A percentile compares a stretch with the other conserved stretches of the same genome.
These are phyloP conservation scores for Pneumocystis jirovecii DNA, from an alignment of 1,139 yeast species.

Conservation along the genomic window DNA sequence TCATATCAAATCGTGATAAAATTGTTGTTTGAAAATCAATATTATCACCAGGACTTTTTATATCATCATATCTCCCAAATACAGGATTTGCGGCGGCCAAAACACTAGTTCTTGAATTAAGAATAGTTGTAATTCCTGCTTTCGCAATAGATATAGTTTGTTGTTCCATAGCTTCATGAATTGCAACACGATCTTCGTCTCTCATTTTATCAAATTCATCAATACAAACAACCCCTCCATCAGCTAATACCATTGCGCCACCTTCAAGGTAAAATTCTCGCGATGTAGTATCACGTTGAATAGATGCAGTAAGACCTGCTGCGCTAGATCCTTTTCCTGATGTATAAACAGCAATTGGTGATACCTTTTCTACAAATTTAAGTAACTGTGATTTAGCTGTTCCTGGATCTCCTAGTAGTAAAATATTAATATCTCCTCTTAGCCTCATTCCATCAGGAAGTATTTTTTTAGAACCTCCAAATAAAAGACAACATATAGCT, in stretches of 20 bases:
- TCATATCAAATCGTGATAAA: conserved; percentile 96
- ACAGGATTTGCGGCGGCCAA: conserved; percentile 97
- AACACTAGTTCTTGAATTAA: conserved; percentile 90
- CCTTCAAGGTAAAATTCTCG: conserved; percentile 93
- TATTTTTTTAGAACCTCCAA: conserved; percentile 88
- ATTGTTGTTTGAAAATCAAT: conserved; percentile 95
- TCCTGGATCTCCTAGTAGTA: conserved; percentile 94
- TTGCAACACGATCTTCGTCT: conserved; percentile 97
- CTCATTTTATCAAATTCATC: conserved; percentile 99
- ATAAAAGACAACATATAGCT: conserved; percentile 76
- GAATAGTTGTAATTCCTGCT: conserved; percentile 94
- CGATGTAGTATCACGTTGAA: conserved; percentile 76
- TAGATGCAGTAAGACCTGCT: conserved; percentile 97
- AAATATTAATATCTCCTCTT: conserved; percentile 91
- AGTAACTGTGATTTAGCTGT: conserved; percentile 93
- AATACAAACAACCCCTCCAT: conserved; percentile 97
- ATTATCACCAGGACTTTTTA: conserved; percentile 93
- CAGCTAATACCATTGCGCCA: conserved; percentile 98
- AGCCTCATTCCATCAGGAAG: conserved; percentile 93
- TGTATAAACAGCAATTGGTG: conserved; percentile 90
- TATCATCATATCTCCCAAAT: conserved; percentile 89
- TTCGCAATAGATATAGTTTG: conserved; percentile 98
- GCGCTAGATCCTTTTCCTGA: conserved; percentile 99
- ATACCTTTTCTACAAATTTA: conserved; percentile 85
- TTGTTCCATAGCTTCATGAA: conserved; percentile 99